Percentiles rank a stretch among this genome's conserved stretches.
phyloP scores from a whole-genome alignment of 345 rosid species.

The Abelmoschus esculentus region DNA sequence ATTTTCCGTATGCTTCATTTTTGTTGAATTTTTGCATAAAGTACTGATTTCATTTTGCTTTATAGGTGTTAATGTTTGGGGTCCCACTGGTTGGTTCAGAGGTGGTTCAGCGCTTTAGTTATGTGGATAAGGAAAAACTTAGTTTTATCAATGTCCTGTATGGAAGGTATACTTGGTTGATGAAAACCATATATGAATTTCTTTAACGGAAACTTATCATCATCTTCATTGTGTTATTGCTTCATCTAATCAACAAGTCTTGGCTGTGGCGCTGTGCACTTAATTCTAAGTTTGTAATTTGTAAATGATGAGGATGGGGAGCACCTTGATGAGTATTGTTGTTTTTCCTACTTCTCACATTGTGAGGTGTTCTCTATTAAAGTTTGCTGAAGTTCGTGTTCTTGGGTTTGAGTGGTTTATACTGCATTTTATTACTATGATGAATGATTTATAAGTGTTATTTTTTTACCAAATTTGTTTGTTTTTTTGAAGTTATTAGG shows the following conservation, averaged over 20 bases:
- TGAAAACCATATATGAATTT: not conserved
- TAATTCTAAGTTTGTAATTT: too few relatives aligned
- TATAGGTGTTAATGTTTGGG: slow-evolving; percentile 48
- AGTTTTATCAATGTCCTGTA: slow-evolving; percentile 52
- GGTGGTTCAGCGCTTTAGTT: slow-evolving; percentile 22
- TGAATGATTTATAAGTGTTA: not conserved
- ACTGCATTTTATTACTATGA: not conserved
- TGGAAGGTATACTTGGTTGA: slow-evolving; percentile 52
- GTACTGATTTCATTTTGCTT: slow-evolving; percentile 7
- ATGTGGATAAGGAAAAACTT: slow-evolving; percentile 36
- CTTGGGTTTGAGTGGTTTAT: not conserved
- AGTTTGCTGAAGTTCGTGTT: not conserved
- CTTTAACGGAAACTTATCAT: not conserved
- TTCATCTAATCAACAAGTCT: not conserved
- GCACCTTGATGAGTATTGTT: not conserved
- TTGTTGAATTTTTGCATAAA: not conserved
- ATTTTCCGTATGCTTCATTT: slow-evolving; percentile 3
- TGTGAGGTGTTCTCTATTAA: not conserved
- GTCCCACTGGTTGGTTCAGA: slow-evolving; percentile 21
- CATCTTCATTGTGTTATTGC: not conserved
- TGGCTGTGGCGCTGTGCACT: not conserved
- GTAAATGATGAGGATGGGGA: not conserved
- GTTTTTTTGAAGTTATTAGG: not conserved
- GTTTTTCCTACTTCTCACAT: not conserved
- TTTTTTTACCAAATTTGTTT: not conserved